Evolutionary conservation across 805 yeast species (phyloP).

Genomic region (Myxozyma lipomycoides): DNA sequence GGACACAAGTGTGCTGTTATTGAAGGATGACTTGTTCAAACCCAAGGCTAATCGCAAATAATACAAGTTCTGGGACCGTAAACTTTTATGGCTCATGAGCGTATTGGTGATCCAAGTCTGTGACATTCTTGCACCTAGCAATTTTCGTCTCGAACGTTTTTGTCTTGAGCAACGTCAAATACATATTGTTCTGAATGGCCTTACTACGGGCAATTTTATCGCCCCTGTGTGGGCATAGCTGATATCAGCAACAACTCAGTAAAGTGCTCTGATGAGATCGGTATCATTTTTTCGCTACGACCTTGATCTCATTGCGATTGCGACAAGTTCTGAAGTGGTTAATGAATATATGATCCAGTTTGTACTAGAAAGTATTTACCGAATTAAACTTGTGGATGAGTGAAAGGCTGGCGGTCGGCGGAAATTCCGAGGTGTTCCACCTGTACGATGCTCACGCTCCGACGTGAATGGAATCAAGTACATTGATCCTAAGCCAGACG

Average conservation of each 20-base stretch:
- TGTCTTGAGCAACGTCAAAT: conserved; percentile 27
- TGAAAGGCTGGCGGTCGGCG: conserved; percentile 32
- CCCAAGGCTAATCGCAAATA: conserved; percentile 27
- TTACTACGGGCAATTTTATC: conserved; percentile 33
- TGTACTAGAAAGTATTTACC: conserved; percentile 25
- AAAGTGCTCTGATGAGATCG: conserved; percentile 28
- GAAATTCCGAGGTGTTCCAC: conserved; percentile 36
- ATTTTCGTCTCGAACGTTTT: conserved; percentile 32
- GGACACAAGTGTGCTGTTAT: conserved; percentile 34
- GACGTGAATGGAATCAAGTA: conserved; percentile 26
- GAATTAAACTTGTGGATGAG: conserved; percentile 27
- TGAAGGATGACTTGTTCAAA: conserved; percentile 27
- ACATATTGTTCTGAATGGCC: conserved; percentile 31
- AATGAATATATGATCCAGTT: conserved; percentile 33
- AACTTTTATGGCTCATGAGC: conserved; percentile 19
- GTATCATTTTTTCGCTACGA: conserved; percentile 26
- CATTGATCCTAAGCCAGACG: conserved; percentile 29
- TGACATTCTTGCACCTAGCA: conserved; percentile 31
- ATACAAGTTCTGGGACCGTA: conserved; percentile 32
- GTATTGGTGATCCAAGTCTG: conserved; percentile 31
- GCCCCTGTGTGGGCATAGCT: conserved; percentile 32
- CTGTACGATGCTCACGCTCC: conserved; percentile 39
- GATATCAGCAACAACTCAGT: conserved; percentile 30
- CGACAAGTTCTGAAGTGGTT: conserved; percentile 32
- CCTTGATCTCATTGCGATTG: conserved; percentile 27